A percentile compares a stretch with the other conserved stretches of the same genome.
Conservation (phyloP, 805 yeast genomes). For the Lipomyces spencermartinsiae region DNA sequence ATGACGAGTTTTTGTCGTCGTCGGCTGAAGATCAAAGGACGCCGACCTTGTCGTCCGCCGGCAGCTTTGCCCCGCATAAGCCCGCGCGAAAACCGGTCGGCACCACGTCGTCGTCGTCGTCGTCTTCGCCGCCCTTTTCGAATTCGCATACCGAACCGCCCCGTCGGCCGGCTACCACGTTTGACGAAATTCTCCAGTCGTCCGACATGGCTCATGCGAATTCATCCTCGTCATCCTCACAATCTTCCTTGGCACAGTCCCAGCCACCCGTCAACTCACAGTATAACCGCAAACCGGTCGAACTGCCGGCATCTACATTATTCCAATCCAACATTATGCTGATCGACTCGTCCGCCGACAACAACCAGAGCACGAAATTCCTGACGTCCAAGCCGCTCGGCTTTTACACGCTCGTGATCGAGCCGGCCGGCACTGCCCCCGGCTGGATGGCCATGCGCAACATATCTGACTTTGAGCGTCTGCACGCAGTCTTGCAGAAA, state of each 20-base stretch:
- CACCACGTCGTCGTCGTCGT: background rate
- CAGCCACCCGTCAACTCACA: background rate
- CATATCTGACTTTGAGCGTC: conserved; percentile 34
- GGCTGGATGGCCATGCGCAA: conserved; percentile 42
- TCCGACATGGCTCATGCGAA: background rate
- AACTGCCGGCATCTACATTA: conserved; percentile 21
- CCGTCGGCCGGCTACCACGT: conserved; percentile 22
- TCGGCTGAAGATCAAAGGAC: background rate
- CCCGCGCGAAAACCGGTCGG: conserved; percentile 14
- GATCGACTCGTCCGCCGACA: conserved; percentile 36
- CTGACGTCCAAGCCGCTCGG: conserved; percentile 31
- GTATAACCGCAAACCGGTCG: conserved; percentile 18
- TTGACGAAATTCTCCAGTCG: conserved; percentile 28
- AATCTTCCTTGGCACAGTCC: background rate
- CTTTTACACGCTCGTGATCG: conserved; percentile 38
- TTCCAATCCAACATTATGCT: conserved; percentile 28
- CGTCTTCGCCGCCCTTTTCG: background rate
- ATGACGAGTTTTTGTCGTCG: background rate
- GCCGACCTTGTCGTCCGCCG: background rate
- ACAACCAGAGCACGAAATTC: conserved; percentile 16
- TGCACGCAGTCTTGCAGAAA: conserved; percentile 36
- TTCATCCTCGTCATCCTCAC: conserved; percentile 7
- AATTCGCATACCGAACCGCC: background rate
- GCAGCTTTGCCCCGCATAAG: background rate
- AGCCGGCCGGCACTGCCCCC: conserved; percentile 33